Evolutionary conservation across 2,329 filamentous ascomycete species (phyloP).

Genomic region (Mycosphaerella arachidis): DNA sequence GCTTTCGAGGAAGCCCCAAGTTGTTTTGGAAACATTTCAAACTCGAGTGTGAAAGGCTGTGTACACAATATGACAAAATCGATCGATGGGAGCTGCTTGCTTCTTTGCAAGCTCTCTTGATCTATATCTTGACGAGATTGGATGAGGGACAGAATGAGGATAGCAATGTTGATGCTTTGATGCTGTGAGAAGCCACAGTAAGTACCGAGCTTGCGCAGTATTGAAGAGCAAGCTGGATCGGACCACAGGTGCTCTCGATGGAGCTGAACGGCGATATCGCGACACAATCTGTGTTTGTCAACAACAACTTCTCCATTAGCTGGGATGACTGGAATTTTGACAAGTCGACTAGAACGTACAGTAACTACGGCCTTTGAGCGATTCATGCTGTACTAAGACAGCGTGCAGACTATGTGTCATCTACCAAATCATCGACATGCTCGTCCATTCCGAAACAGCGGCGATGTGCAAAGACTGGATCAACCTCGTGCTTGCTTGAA

Average conservation of each 20-base stretch:
- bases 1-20: conserved; percentile 35
- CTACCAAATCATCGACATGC: conserved; percentile 40
- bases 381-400: neutral
- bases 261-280: no score
- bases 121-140: conserved; percentile 40
- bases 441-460: conserved; percentile 42
- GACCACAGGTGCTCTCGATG: neutral
- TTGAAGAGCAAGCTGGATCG: neutral
- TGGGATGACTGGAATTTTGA: conserved; percentile 3
- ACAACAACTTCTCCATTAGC: no score
- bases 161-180: conserved; percentile 40
- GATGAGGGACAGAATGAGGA: conserved; percentile 41
- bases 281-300: no score
- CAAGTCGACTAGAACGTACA: conserved; percentile 2
- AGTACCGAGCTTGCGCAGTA: conserved; percentile 7
- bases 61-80: conserved; percentile 28
- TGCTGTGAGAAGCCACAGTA: conserved; percentile 37
- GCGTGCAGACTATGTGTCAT: conserved; percentile 36
- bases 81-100: conserved; percentile 40
- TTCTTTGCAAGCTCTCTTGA: conserved; percentile 42
- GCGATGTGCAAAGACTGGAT: conserved; percentile 34
- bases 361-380: no score
- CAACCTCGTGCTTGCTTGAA: conserved; percentile 40
- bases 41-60: conserved; percentile 40
- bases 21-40: conserved; percentile 45